phyloP scores from a whole-genome alignment of 2,329 filamentous ascomycete genomes.

The Penicillium corylophilum region DNA sequence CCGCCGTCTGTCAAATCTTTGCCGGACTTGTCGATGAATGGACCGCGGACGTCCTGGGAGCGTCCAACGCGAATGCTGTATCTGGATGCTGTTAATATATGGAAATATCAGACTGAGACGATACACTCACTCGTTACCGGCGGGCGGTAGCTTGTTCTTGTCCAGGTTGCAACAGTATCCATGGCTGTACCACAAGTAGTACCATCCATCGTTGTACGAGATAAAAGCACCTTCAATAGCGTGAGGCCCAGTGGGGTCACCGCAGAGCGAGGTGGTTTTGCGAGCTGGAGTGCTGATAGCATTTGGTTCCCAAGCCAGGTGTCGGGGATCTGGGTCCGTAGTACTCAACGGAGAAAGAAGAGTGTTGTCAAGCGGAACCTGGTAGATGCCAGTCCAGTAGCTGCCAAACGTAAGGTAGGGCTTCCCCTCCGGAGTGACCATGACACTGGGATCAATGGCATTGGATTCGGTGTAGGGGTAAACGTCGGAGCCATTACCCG shows the following conservation, averaged over 20 bases:
- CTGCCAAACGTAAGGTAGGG: conserved; percentile 63
- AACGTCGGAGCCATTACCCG: conserved; percentile 26
- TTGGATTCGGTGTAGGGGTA: conserved; percentile 51
- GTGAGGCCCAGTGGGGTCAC: conserved; percentile 31
- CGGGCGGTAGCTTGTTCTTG: conserved; percentile 41
- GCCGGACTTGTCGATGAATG: conserved; percentile 56
- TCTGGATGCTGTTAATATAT: conserved; percentile 20
- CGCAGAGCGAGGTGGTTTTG: conserved; percentile 27
- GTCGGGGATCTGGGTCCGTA: conserved; percentile 24
- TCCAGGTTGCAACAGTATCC: conserved; percentile 34
- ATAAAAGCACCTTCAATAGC: conserved; percentile 35
- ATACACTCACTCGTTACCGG: conserved; percentile 50
- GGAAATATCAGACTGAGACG: not conserved
- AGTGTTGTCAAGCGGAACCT: conserved; percentile 50
- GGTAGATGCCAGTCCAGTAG: conserved; percentile 67
- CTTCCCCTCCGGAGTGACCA: conserved; percentile 37
- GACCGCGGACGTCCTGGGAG: conserved; percentile 52
- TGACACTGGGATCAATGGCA: conserved; percentile 59
- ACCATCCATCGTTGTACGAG: conserved; percentile 29
- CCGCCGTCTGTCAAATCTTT: conserved; percentile 57
- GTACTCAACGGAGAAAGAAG: conserved; percentile 23
- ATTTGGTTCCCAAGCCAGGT: conserved; percentile 31
- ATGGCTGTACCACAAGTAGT: conserved; percentile 39
- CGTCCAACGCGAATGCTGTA: conserved; percentile 66
- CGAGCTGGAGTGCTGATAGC: conserved; percentile 17